Evolutionary conservation across 73 alveolate species (phyloP), one percentile per base, ranked within the genome.

Genomic region (Paramecium sexaurelia): DNA sequence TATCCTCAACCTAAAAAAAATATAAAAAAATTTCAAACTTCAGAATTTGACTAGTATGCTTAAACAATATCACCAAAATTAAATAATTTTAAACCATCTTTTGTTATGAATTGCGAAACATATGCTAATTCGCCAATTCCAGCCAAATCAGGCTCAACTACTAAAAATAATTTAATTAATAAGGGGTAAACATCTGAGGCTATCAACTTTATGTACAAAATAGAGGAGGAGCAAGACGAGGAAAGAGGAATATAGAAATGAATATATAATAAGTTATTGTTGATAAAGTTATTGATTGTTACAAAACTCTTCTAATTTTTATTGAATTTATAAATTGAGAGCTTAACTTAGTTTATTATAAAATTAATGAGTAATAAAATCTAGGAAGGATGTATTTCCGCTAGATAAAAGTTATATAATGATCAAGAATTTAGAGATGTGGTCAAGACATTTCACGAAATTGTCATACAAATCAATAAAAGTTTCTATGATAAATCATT

Each of bases 401-500:
- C 57, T 27, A 10, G 86, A 71, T 27, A 71, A 71, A 37, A 37
- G 86, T 35, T 71, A 33, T 78, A 78, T 33, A 78, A 78, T 45
- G 90, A 78, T 61, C 43, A 20, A 41, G 90, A 78, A 78, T 78
- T 78, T 33, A 78, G 55, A 40, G 90, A 78, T 32, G 71, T 78
- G 8, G 90, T 78, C 43, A 78, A 78, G 90, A 45, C 73, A 17
- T 78, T 78, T 33, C 73, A 78, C 55, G 75, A 78, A 40, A 78
- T 78, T 22, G 71, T 78, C 45, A 40, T 32, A 9, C 47, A 78
- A 45, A 78, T 78, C 39, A 78, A 78, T 78, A 37, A 78, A 78
- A 40, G 90, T 78, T 36, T 10, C 24, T 22, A 39, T 45, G 45
- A 78, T 45, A 17, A 78, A 33, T 36, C 43, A 71, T 27, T 71